Base-by-base conservation (phyloP, 2,329 filamentous ascomycete genomes). In the Ampelomyces quisqualis region DNA sequence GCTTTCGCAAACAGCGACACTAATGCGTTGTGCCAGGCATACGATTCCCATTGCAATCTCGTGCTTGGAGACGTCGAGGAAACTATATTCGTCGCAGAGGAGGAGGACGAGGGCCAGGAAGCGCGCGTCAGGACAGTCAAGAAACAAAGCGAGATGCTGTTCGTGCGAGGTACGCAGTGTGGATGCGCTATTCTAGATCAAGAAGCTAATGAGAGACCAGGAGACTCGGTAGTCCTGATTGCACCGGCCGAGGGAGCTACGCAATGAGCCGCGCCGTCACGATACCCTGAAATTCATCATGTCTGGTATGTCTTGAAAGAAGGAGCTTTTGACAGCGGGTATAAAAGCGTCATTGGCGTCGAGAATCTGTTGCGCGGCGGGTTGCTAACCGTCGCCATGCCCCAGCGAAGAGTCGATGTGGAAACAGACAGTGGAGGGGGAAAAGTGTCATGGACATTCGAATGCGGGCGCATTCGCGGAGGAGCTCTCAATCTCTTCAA, bases 61-160 rank as follows among this genome's bases (percentile, higher is more conserved):
- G 89, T 98, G 5, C 78, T 98, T 5, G 91, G 93, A 39, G 93
- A 98, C 54, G 93, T 97, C 4, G 90, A 96, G 65, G 93, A 98
- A 76, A 97, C 91, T 5, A 90, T 98, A 55, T 98, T 95, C 67
- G 78, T 91, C 22, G 84, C 95, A 4, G 90, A 95, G 45, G 90
- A 95, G 45, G 86, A 90, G 10, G 88, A 94, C 27, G 84, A 86
- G 36, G 86, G 89, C 15, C 84, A 86, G 43, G 85, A 79, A 49
- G 55, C 60, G 20, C 53, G 56, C 34, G 60, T 65, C 35, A 49
- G 59, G 87, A 95, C 90, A 10, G 82, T 93, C 49, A 95, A 91
- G 74, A 95, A 95, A 73, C 94, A 96, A 70, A 94, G 90, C 29
- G 93, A 97, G 68, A 98, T 98, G 93, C 75, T 98, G 14, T 98